Percentiles rank a stretch among this genome's conserved stretches.
phyloP scores from a whole-genome alignment of 208 protist species.

The Crithidia acanthocephali region DNA sequence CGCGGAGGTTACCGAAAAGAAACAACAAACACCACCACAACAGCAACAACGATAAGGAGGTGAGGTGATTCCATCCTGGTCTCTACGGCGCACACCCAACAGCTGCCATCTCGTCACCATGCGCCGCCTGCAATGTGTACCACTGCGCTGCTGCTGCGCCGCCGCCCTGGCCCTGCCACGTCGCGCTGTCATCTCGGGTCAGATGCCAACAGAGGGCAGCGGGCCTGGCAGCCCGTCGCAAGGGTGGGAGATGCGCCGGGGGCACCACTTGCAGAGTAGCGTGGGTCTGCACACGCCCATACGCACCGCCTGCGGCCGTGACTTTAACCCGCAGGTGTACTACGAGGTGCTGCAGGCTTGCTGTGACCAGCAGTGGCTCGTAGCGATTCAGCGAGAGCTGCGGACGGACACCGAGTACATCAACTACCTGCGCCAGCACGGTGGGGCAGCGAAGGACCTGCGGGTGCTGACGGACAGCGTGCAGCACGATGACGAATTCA shows the following conservation, averaged over 20 bases:
- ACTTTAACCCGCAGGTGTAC: slow-evolving; percentile 82
- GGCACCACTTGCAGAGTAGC: slow-evolving; percentile 81
- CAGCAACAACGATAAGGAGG: neutral
- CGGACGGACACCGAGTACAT: slow-evolving; percentile 77
- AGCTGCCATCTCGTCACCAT: neutral
- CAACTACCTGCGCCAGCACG: slow-evolving; percentile 69
- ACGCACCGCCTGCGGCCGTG: slow-evolving; percentile 77
- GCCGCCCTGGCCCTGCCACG: slow-evolving; percentile 6
- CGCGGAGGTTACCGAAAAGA: no score
- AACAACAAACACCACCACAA: no score
- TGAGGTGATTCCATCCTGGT: no score
- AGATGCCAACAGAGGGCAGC: slow-evolving; percentile 53
- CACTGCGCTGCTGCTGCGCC: slow-evolving; percentile 2
- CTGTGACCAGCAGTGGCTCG: slow-evolving; percentile 86
- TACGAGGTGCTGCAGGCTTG: slow-evolving; percentile 88
- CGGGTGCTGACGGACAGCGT: slow-evolving; percentile 60
- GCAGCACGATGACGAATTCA: slow-evolving; percentile 84
- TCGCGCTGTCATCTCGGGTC: slow-evolving; percentile 56
- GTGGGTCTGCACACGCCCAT: slow-evolving; percentile 69
- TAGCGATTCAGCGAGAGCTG: slow-evolving; percentile 83
- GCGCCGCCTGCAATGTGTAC: slow-evolving; percentile 19
- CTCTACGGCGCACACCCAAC: no score
- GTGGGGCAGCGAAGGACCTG: slow-evolving; percentile 70
- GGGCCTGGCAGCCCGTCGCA: slow-evolving; percentile 8
- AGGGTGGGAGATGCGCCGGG: slow-evolving; percentile 64